Percentiles rank a stretch among this genome's conserved stretches.
Conservation (phyloP, 2,329 filamentous ascomycete species). For the Colletotrichum sublineola region DNA sequence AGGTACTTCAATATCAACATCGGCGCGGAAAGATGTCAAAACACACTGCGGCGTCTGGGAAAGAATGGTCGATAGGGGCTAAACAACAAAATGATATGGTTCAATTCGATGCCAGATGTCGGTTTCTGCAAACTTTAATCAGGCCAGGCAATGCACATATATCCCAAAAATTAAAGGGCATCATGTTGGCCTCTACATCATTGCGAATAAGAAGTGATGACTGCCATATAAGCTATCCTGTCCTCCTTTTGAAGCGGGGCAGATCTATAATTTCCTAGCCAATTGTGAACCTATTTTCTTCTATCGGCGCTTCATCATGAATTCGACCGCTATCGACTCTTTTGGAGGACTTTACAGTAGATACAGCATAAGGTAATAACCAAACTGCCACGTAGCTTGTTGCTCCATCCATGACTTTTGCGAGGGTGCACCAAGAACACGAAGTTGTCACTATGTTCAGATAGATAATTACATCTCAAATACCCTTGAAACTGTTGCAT, state of each 20-base stretch:
- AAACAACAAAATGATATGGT: too few species aligned
- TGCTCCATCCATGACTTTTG: too few species aligned
- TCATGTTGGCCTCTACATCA: conserved; percentile 13
- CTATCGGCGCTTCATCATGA: background rate
- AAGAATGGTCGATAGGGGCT: too few species aligned
- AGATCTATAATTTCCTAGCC: too few species aligned
- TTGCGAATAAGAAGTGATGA: background rate
- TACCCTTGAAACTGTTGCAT: background rate
- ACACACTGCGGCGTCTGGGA: background rate
- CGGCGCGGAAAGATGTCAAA: background rate
- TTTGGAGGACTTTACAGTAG: background rate
- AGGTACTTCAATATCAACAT: background rate
- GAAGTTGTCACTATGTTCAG: background rate
- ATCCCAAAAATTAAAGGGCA: conserved; percentile 10
- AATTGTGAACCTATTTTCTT: too few species aligned
- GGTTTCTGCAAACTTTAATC: background rate
- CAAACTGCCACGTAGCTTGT: background rate
- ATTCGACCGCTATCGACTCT: fast-evolving
- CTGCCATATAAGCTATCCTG: background rate
- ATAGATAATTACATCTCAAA: background rate
- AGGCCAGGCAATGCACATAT: conserved; percentile 2
- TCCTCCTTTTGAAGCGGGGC: background rate
- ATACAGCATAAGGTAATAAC: too few species aligned
- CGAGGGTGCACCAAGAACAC: background rate
- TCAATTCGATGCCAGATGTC: background rate